Evolutionary conservation across 768 basidiomycete genomes (phyloP).

Genomic region (Calocera cornea): DNA sequence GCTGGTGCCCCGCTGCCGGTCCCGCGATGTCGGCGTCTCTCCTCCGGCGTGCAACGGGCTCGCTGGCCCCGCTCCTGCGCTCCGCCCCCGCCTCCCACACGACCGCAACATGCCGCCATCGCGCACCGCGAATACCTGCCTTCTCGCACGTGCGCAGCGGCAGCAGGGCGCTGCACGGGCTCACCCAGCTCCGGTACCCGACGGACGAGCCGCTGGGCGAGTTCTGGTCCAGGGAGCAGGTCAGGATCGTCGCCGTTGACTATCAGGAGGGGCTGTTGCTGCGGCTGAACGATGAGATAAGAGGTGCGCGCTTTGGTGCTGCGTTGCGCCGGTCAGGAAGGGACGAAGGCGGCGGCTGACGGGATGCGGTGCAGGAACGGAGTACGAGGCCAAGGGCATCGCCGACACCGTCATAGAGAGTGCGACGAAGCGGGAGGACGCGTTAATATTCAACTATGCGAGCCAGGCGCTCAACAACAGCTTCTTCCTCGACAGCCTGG

Average conservation of each 20-base stretch:
- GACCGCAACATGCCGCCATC: background rate
- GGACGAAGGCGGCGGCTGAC: background rate
- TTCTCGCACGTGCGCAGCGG: conserved; percentile 20
- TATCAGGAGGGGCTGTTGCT: conserved; percentile 76
- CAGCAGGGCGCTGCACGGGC: conserved; percentile 15
- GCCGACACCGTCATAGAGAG: conserved; percentile 61
- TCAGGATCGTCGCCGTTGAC: conserved; percentile 60
- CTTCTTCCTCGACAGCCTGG: conserved; percentile 81
- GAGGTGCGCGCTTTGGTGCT: conserved; percentile 37
- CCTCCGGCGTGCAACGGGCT: background rate
- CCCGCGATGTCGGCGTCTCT: background rate
- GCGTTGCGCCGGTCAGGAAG: no score
- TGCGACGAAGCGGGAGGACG: conserved; percentile 41
- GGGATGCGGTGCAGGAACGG: conserved; percentile 33
- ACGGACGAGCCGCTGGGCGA: conserved; percentile 59
- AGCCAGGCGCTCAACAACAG: conserved; percentile 86
- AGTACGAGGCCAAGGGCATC: conserved; percentile 42
- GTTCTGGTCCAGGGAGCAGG: conserved; percentile 62
- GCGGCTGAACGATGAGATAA: conserved; percentile 59
- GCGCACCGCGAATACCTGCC: conserved; percentile 28
- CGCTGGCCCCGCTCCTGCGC: background rate
- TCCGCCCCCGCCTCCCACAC: background rate
- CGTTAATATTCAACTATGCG: conserved; percentile 79
- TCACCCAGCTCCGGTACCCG: conserved; percentile 46
- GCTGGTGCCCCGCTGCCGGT: background rate